Conservation (phyloP, 208 protist species). For the Naegleria lovaniensis region DNA sequence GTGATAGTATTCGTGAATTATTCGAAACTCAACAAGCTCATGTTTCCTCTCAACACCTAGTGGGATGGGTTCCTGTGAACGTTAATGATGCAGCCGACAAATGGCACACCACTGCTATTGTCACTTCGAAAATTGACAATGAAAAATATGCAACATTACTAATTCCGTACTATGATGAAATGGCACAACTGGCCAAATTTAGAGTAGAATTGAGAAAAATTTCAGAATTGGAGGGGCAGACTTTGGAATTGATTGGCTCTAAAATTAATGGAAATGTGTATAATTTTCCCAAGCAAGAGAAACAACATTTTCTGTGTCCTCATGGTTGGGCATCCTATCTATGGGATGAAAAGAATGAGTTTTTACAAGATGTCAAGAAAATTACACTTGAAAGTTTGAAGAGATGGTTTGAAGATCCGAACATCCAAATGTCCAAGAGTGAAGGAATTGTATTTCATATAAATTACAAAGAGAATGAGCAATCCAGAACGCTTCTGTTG, state of each 20-base stretch:
- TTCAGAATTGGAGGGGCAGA: background rate
- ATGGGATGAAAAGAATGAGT: background rate
- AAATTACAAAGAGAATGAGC: background rate
- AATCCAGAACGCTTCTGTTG: background rate
- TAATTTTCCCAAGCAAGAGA: background rate
- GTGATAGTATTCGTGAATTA: background rate
- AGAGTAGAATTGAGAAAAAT: background rate
- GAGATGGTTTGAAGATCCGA: background rate
- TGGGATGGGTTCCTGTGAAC: background rate
- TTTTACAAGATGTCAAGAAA: background rate
- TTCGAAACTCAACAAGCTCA: background rate
- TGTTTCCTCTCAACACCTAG: background rate
- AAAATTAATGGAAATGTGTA: background rate
- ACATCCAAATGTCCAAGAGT: background rate
- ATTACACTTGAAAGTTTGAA: background rate
- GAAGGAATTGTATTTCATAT: slow-evolving; percentile 7
- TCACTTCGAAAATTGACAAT: background rate
- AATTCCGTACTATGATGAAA: background rate
- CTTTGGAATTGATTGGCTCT: background rate
- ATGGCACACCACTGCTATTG: background rate
- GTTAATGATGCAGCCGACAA: background rate
- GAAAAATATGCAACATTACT: background rate
- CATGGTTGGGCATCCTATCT: background rate
- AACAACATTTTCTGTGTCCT: background rate
- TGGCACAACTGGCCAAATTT: background rate